Base-by-base conservation (phyloP, 1,284 basidiomycete genomes). In the Termitomyces sp. region DNA sequence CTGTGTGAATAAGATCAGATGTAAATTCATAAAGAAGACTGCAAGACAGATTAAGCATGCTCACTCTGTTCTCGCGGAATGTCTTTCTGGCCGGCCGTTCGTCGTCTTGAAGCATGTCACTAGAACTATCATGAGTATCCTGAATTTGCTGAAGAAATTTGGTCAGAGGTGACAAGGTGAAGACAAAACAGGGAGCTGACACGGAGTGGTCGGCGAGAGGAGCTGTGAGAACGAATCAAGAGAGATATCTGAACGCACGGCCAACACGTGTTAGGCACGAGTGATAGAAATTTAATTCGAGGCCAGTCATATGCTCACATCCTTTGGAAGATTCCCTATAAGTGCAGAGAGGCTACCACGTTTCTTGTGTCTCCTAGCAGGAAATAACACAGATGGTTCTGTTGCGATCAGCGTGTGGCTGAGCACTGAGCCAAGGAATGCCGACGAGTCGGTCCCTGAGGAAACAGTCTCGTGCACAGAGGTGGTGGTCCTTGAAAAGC, bases 181-280 rank as follows among this genome's bases (percentile, higher is more conserved):
- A 48, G 51, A 49, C 49, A 45, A 42, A 54, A 50, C 38, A n/a
- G 50, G 37, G 50, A 37, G 62, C 64, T 53, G 34, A 72, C 68
- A 66, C 68, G 56, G 44, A 54, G 52, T 18, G 52, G 58, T 46
- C 62, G 64, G 54, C 61, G 61, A 57, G 66, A 63, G 50, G 60
- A 60, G 60, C 68, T 71, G 64, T 68, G 67, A 58, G 72, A 70
- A 64, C 66, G 70, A 59, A 72, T 65, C 57, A 72, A 60, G 53
- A 71, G 63, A 50, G 69, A 65, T 60, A 72, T 66, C 70, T 70
- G 49, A 47, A 43, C 33, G 55, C 56, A 52, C 60, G 61, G 62
- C 51, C 61, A 62, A 71, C 74, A 77, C 75, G 73, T 75, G 73
- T 73, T 71, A 70, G 66, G 65, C 67, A 72, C 69, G 62, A 57